A percentile compares a stretch with the other conserved stretches of the same genome.
Conservation (phyloP, 2,329 filamentous ascomycete genomes). For the Cladosporium phlei region DNA sequence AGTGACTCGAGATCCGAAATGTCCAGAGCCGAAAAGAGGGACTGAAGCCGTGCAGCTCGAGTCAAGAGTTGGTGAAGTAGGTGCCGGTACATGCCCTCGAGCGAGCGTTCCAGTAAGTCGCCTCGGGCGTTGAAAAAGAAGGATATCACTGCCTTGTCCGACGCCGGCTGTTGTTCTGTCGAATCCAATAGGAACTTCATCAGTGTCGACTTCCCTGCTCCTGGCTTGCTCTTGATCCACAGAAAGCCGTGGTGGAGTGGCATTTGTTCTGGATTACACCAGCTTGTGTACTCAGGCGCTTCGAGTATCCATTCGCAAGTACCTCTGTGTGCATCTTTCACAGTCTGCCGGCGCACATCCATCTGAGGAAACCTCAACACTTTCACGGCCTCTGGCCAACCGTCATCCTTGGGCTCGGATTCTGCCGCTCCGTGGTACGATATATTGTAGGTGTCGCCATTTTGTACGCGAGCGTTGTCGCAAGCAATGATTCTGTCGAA, state of each 20-base stretch:
- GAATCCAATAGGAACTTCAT: conserved; percentile 26
- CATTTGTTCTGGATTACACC: background rate
- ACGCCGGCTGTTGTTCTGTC: conserved; percentile 11
- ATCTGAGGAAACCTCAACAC: background rate
- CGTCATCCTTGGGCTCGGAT: background rate
- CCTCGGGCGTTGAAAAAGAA: conserved; percentile 51
- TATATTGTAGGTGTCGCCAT: background rate
- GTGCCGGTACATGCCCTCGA: conserved; percentile 48
- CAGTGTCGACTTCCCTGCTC: conserved; percentile 37
- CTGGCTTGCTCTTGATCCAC: conserved; percentile 39
- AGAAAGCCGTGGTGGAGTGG: conserved; percentile 26
- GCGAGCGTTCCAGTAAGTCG: conserved; percentile 41
- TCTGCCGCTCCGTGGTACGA: background rate
- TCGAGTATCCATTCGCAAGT: conserved; percentile 10
- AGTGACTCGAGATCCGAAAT: too few relatives aligned
- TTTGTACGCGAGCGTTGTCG: background rate
- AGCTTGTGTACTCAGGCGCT: background rate
- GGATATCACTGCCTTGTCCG: conserved; percentile 29
- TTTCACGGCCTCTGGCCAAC: background rate
- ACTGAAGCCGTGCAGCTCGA: conserved; percentile 35
- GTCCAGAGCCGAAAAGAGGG: conserved; percentile 29
- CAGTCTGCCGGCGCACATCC: background rate
- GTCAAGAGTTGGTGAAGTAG: conserved; percentile 46
- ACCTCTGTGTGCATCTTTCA: background rate
- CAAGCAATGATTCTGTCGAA: too few relatives aligned